Conservation (phyloP, 2,329 filamentous ascomycete genomes). For the Fusarium compactum region DNA sequence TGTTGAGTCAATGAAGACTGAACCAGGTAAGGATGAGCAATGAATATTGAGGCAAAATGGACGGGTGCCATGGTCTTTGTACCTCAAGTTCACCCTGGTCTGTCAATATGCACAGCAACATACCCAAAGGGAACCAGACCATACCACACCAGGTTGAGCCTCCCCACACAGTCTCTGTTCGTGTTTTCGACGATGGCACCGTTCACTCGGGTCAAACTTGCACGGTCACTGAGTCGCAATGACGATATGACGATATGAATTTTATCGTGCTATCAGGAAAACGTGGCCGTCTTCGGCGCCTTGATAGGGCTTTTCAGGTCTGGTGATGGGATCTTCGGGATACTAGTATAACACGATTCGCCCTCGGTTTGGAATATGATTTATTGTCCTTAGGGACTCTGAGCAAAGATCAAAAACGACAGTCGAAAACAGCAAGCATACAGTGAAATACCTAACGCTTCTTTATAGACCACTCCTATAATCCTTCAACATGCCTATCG, state of each 20-base stretch:
- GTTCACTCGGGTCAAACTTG: conserved; percentile 13
- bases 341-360: conserved; percentile 39
- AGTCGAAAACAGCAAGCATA: neutral
- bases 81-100: conserved; percentile 29
- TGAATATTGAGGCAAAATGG: conserved; percentile 28
- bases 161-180: conserved; percentile 34
- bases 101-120: conserved; percentile 35
- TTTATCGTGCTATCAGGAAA: conserved; percentile 30
- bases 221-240: conserved; percentile 31
- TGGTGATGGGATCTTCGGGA: conserved; percentile 1
- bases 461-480: conserved; percentile 6
- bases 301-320: conserved; percentile 29
- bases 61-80: conserved; percentile 40
- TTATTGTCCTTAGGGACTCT: conserved; percentile 27
- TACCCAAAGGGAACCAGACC: conserved; percentile 32
- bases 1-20: conserved; percentile 25
- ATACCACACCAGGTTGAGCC: conserved; percentile 7
- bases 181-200: conserved; percentile 38
- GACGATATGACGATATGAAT: conserved; percentile 40
- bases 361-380: conserved; percentile 8
- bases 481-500: conserved; percentile 60
- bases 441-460: conserved; percentile 23
- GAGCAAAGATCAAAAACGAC: conserved; percentile 9
- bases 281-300: conserved; percentile 38
- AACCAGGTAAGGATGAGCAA: conserved; percentile 41